phyloP scores from a whole-genome alignment of 495 filamentous ascomycete genomes.

The Trichoderma erinaceum region DNA sequence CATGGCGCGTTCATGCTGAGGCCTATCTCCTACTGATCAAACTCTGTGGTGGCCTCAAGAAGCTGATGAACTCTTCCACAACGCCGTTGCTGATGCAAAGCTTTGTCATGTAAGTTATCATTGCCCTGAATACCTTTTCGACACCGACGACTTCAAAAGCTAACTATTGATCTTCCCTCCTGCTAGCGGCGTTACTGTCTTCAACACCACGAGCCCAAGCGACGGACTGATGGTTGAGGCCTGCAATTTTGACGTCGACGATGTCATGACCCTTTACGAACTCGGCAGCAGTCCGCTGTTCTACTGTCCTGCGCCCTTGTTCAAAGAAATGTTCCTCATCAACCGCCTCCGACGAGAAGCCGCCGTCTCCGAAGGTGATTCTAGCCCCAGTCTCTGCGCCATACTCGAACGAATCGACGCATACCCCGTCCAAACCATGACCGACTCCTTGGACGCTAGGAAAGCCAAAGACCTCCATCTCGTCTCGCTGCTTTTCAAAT shows the following conservation, averaged over 20 bases:
- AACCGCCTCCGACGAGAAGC: neutral
- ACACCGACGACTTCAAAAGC: neutral
- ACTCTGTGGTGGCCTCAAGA: neutral
- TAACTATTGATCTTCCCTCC: neutral
- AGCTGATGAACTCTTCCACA: slow-evolving; percentile 10
- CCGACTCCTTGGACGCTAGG: neutral
- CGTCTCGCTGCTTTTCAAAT: slow-evolving; percentile 6
- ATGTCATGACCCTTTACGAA: slow-evolving; percentile 4
- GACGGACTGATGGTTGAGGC: neutral
- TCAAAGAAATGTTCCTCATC: neutral
- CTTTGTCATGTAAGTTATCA: neutral
- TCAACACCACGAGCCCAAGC: slow-evolving; percentile 5
- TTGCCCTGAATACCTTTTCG: neutral
- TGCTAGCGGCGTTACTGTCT: neutral
- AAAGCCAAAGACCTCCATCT: neutral
- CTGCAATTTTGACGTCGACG: slow-evolving; percentile 11
- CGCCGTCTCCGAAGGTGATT: neutral
- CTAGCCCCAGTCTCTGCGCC: neutral
- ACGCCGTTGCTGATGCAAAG: slow-evolving; percentile 3
- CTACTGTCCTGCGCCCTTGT: neutral
- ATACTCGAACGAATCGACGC: neutral
- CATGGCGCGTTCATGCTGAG: slow-evolving; percentile 2
- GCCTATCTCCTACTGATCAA: neutral
- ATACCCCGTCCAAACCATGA: neutral
- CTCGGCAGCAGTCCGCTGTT: neutral